Conservation (phyloP, 2,329 filamentous ascomycete genomes). For the Hypoxylon sp. region DNA sequence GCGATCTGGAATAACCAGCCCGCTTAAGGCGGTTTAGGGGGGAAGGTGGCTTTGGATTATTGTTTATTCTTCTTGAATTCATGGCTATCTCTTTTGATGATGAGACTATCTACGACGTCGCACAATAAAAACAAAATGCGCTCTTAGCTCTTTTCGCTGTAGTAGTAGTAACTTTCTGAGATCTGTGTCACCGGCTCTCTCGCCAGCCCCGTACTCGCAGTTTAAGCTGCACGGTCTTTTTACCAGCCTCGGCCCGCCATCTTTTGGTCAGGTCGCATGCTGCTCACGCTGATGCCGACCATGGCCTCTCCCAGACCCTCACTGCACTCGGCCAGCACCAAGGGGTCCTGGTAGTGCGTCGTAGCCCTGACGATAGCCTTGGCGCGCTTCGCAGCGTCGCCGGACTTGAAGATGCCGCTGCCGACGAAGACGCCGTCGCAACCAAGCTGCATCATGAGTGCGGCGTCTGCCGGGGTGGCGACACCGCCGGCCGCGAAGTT, state of each 20-base stretch:
- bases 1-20: slow-evolving; percentile 51
- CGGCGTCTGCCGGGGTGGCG: slow-evolving; percentile 98
- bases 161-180: neutral
- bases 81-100: neutral
- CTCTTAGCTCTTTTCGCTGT: slow-evolving; percentile 1
- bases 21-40: slow-evolving; percentile 48
- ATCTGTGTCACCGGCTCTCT: slow-evolving; percentile 7
- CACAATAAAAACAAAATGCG: slow-evolving; percentile 9
- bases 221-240: slow-evolving; percentile 35
- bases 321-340: slow-evolving; percentile 87
- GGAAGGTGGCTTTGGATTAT: neutral
- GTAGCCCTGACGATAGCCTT: slow-evolving; percentile 95
- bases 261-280: slow-evolving; percentile 83
- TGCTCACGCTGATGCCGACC: slow-evolving; percentile 91
- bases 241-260: slow-evolving; percentile 89
- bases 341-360: slow-evolving; percentile 88
- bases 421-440: slow-evolving; percentile 99
- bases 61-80: slow-evolving; percentile 9
- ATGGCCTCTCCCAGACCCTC: slow-evolving; percentile 95
- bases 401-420: slow-evolving; percentile 96
- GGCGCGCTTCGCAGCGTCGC: slow-evolving; percentile 88
- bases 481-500: slow-evolving; percentile 99
- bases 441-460: slow-evolving; percentile 97
- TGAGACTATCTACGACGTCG: slow-evolving; percentile 1
- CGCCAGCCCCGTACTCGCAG: slow-evolving; percentile 2